Evolutionary conservation across 2,329 filamentous ascomycete species (phyloP).

Genomic region (Capronia epimyces): DNA sequence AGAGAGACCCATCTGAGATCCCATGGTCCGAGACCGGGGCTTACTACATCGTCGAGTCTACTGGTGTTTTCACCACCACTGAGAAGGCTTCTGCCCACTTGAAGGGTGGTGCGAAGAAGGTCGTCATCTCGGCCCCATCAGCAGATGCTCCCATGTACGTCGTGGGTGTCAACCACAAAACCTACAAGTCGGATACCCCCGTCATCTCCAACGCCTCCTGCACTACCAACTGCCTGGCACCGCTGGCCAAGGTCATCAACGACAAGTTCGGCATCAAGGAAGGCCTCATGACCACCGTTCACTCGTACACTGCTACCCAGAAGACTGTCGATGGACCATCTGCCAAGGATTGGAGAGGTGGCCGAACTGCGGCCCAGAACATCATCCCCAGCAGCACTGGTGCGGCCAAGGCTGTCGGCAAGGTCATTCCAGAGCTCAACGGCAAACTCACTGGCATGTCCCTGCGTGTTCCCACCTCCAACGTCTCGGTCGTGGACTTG

Average conservation of each 20-base stretch:
- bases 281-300: constrained; percentile 99
- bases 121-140: constrained; percentile 59
- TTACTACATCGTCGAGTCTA: constrained; percentile 94
- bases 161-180: constrained; percentile 96
- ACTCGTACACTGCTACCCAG: constrained; percentile 99
- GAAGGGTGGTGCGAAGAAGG: constrained; percentile 97
- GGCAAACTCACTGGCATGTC: constrained; percentile 99
- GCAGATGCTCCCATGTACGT: constrained; percentile 98
- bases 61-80: constrained; percentile 97
- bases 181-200: constrained; percentile 82
- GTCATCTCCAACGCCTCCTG: constrained; percentile 99
- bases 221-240: constrained; percentile 99
- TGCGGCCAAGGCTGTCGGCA: constrained; percentile 99
- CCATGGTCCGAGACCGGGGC: constrained; percentile 84
- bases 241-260: constrained; percentile 98
- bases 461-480: constrained; percentile 97
- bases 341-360: constrained; percentile 98
- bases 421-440: constrained; percentile 96
- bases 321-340: constrained; percentile 99
- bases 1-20: constrained; percentile 84
- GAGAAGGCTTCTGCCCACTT: constrained; percentile 94
- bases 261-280: constrained; percentile 97
- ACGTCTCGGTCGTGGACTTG: constrained; percentile 98
- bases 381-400: constrained; percentile 99
- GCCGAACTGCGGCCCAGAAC: constrained; percentile 97